Percentiles rank a stretch among this genome's conserved stretches.
These are phyloP conservation scores for Albizia julibrissin DNA, from an alignment of 306 rosid genomes.

Conservation along the genomic window DNA sequence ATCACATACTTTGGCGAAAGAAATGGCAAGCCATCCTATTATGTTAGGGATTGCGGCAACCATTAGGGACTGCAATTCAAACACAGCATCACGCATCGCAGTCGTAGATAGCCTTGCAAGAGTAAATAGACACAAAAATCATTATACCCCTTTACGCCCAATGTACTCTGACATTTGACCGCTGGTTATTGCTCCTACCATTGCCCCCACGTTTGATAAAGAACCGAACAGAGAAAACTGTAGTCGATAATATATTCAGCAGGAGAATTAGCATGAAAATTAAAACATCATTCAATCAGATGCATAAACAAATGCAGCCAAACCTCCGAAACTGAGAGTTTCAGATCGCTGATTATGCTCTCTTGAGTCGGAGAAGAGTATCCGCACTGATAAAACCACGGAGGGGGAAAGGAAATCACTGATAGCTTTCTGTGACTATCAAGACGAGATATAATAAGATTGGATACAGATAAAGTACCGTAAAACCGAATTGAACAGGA, in stretches of 20 bases:
- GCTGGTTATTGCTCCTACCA: constrained; percentile 83
- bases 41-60: constrained; percentile 74
- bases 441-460: background rate
- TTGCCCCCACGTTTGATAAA: constrained; percentile 75
- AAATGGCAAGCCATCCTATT: constrained; percentile 79
- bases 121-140: constrained; percentile 1
- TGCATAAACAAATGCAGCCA: background rate
- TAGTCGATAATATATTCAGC: constrained; percentile 11
- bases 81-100: constrained; percentile 6
- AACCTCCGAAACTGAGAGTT: constrained; percentile 76
- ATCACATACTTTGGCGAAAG: constrained; percentile 64
- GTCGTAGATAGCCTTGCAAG: background rate
- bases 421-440: background rate
- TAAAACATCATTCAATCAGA: background rate
- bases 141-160: constrained; percentile 80
- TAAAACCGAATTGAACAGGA: constrained; percentile 89
- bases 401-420: background rate
- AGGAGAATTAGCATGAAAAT: background rate
- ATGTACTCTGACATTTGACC: constrained; percentile 80
- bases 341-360: constrained; percentile 57
- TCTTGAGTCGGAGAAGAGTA: constrained; percentile 87
- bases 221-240: constrained; percentile 83
- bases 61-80: constrained; percentile 68
- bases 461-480: constrained; percentile 33
- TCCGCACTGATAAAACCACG: constrained; percentile 51